Evolutionary conservation across 2,329 filamentous ascomycete species (phyloP), one percentile per base, ranked within the genome.

Genomic region (Tolypocladium paradoxum): DNA sequence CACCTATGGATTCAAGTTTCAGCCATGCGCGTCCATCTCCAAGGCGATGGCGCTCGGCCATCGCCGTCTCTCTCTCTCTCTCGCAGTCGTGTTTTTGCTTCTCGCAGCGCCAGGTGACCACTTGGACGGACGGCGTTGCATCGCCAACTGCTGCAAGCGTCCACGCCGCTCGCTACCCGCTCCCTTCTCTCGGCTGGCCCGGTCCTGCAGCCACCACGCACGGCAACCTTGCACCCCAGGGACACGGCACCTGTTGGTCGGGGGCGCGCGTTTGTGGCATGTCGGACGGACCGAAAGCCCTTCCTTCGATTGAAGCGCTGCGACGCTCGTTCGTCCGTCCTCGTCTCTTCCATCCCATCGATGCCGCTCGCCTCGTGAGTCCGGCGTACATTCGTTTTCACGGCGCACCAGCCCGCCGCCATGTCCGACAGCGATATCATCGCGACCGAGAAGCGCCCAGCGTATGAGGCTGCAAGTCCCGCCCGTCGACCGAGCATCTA

Each of bases 341-440:
- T 46, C 48, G n/a, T 43, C n/a, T 31, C 29, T 2, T 35, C 18
- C 12, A 9, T 22, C 31, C 31, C 20, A 18, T 16, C 43, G 43
- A 46, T 31, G 27, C 43, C 18, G 43, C 18, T 31, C 43, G 31
- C 27, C 27, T 33, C 29, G 27, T 33, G 27, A 47, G 40, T 34
- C 46, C 33, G 47, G 1, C 47, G n/a, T 16, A 24, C 34, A 6
- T 12, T 49, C 47, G 47, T 49, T 49, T 36, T 33, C 43, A 47
- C 40, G 37, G n/a, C 37, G 22, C 43, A 27, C 18, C 45, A 20
- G 20, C 38, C 43, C 45, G 22, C 8, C 49, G 49, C 27, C 24
- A 50, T 50, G 49, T 50, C 49, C 35, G 49, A 50, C 36, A 50
- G 49, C 49, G 49, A 50, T 4, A 20, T 40, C 27, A 3, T 38